These are phyloP conservation scores for Pugionium dolabratum DNA, from an alignment of 345 rosid species.

Conservation along the genomic window DNA sequence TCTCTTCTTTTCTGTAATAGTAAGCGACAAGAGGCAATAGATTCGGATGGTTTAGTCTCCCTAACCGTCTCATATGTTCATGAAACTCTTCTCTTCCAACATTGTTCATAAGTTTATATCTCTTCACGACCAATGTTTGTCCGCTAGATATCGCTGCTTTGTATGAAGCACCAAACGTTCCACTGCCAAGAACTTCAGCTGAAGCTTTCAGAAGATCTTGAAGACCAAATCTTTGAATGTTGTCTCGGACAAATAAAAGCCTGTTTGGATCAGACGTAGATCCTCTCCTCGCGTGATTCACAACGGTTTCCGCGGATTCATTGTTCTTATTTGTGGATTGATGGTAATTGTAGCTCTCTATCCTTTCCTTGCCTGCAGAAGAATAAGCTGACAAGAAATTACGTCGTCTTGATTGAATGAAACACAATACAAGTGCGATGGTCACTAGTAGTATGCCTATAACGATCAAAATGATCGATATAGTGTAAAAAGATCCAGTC, in stretches of 20 bases:
- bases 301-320: constrained; percentile 27
- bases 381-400: constrained; percentile 10
- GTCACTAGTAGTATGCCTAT: constrained; percentile 30
- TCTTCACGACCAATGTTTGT: constrained; percentile 60
- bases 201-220: constrained; percentile 68
- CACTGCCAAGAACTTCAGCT: constrained; percentile 80
- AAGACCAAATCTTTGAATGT: constrained; percentile 54
- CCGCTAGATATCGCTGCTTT: constrained; percentile 51
- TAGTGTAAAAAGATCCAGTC: constrained; percentile 21
- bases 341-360: constrained; percentile 38
- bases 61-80: constrained; percentile 70
- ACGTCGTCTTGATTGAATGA: constrained; percentile 29
- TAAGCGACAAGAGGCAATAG: constrained; percentile 55
- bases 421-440: constrained; percentile 31
- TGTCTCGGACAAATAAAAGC: constrained; percentile 52
- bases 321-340: neutral
- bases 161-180: constrained; percentile 75
- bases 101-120: constrained; percentile 72
- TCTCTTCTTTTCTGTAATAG: constrained; percentile 69
- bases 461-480: constrained; percentile 39
- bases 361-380: constrained; percentile 28
- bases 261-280: constrained; percentile 41
- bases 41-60: constrained; percentile 60
- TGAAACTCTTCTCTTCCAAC: constrained; percentile 66
- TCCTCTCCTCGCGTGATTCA: constrained; percentile 18